Evolutionary conservation across 768 basidiomycete genomes (phyloP), one percentile per base, ranked within the genome.

Genomic region (Lactifluus echinatus): DNA sequence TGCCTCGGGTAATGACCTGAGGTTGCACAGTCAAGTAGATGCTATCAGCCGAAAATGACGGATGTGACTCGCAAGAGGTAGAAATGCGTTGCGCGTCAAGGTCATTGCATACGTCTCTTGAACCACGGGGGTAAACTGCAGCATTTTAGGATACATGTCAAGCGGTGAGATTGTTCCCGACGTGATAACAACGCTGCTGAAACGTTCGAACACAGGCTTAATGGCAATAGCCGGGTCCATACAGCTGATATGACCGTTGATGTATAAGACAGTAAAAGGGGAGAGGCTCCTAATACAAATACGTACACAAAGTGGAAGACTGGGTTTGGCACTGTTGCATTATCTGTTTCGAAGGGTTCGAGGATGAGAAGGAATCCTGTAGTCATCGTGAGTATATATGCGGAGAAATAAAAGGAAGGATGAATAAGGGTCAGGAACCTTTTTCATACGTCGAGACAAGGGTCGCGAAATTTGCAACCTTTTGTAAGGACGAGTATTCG

Each of bases 131-230:
- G 90, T 91, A 71, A 99, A 99, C 64, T 93, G 92, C 29, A 99
- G 78, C 90, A 99, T 99, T 73, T 98, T 99, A 12, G 96, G 96
- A 70, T 99, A 99, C 96, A 99, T 99, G 72, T 99, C 96, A 56
- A 99, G 72, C 2, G 96, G 96, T 1, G 94, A 97, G 65, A 99
- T 93, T 11, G 96, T 99, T 65, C 96, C 96, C 4, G 93, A 97
- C 0, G 96, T 99, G 69, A 99, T 99, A 62, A 99, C 93, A 21
- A 99, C 96, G 60, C 89, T 92, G 69, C 91, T 94, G 69, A 98
- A 99, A 29, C 93, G 88, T 67, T 99, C 96, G 68, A 99, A 97
- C 17, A 99, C 89, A 0, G 96, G 96, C 65, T 92, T 90, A 65
- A 99, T 99, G 8, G 96, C 96, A 33, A 99, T 80, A 0, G 95